These are phyloP conservation scores for Malassezia caprae DNA, from an alignment of 1,284 basidiomycete species.

Conservation along the genomic window DNA sequence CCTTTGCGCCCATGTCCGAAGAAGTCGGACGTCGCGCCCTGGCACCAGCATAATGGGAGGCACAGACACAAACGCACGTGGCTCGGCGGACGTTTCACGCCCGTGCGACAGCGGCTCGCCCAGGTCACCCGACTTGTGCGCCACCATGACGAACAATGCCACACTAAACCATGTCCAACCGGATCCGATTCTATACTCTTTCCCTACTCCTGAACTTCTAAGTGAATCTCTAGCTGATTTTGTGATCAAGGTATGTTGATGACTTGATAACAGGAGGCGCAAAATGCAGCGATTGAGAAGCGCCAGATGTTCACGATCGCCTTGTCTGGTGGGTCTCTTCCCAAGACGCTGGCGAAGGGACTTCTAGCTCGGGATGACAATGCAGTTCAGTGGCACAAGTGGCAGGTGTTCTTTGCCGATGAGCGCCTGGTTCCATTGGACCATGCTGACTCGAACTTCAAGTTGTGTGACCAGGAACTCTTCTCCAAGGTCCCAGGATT, in stretches of 20 bases:
- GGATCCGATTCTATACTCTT: constrained; percentile 64
- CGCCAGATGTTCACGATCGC: constrained; percentile 84
- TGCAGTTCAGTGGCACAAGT: constrained; percentile 81
- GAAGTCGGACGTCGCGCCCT: constrained; percentile 2
- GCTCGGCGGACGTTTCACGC: background rate
- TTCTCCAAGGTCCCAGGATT: constrained; percentile 78
- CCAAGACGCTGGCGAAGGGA: constrained; percentile 65
- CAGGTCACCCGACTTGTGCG: background rate
- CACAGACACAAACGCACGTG: background rate
- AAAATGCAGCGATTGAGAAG: constrained; percentile 77
- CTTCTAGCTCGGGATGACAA: constrained; percentile 60
- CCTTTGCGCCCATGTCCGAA: constrained; percentile 1
- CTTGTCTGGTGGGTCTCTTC: constrained; percentile 82
- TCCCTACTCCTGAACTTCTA: constrained; percentile 54
- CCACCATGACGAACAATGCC: background rate
- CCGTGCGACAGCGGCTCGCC: background rate
- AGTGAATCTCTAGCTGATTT: constrained; percentile 65
- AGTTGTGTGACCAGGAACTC: constrained; percentile 64
- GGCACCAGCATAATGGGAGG: background rate
- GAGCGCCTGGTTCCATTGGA: constrained; percentile 90
- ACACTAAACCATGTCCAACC: constrained; percentile 15
- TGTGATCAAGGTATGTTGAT: constrained; percentile 56
- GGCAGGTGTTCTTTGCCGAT: constrained; percentile 96
- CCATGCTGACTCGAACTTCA: constrained; percentile 83
- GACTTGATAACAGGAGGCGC: constrained; percentile 53